Base-by-base conservation (phyloP, 1,139 yeast species). In the Scheffersomyces stambukii region DNA sequence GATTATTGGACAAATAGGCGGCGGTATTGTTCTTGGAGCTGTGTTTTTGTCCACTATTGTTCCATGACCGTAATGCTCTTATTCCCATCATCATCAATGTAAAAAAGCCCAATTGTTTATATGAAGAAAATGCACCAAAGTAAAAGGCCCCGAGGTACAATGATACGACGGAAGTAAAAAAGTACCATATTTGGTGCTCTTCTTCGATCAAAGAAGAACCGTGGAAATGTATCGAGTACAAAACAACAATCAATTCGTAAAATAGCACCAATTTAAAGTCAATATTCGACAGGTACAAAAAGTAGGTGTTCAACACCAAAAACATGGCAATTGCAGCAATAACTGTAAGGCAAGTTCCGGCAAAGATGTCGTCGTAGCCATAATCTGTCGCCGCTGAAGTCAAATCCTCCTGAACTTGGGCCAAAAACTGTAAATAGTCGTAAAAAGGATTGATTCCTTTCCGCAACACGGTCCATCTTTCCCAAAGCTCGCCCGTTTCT, bases 121-220 rank as follows among this genome's bases (percentile, higher is more conserved):
- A 20, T 6, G 13, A 28, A 14, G 23, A 21, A 10, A 36, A 32
- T 3, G 38, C 31, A 15, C 38, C 36, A 18, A 37, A 38, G 9
- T 32, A 32, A 27, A 37, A 35, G 21, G 29, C 31, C 18, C 41
- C 40, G 24, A 39, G 50, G 22, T 30, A 50, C 14, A 23, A 31
- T 13, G 33, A 36, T 10, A 41, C 48, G 27, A 66, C 29, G 0
- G 75, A 57, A 1, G 75, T 59, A 11, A 78, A 63, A 70, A 91
- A 81, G 84, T 95, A 91, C 99, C 99, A 91, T 10, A 88, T 57
- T 50, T 88, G 96, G 48, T 91, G 95, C 48, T 91, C 99, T 52
- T 91, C 99, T 46, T 91, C 99, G n/a, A 91, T 83, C 39, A 88
- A 65, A 15, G 96, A 85, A 21, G 96, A 84, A 0, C 95, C 96